Evolutionary conservation across 2,329 filamentous ascomycete species (phyloP).

Genomic region (Xylogone sp.): DNA sequence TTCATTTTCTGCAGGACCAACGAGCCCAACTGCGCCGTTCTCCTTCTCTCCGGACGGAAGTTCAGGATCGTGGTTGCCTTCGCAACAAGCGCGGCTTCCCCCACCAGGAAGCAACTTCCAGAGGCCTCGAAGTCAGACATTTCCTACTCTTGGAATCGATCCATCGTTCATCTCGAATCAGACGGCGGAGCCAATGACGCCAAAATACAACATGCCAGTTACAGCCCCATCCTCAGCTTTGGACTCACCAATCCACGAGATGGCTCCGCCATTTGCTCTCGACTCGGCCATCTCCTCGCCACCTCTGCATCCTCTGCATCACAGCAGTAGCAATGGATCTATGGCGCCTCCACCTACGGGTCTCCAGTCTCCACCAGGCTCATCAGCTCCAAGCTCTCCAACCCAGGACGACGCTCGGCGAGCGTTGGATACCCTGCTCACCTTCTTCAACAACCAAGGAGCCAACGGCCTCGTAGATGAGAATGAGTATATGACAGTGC

Average conservation of each 20-base stretch:
- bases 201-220: slow-evolving; percentile 41
- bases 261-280: slow-evolving; percentile 30
- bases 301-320: slow-evolving; percentile 45
- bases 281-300: slow-evolving; percentile 36
- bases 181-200: slow-evolving; percentile 49
- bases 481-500: slow-evolving; percentile 71
- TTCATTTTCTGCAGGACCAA: slow-evolving; percentile 66
- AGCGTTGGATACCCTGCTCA: slow-evolving; percentile 77
- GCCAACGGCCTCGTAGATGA: slow-evolving; percentile 66
- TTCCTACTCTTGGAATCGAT: slow-evolving; percentile 67
- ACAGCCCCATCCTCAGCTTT: slow-evolving; percentile 38
- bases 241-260: slow-evolving; percentile 47
- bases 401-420: slow-evolving; percentile 82
- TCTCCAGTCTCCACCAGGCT: slow-evolving; percentile 42
- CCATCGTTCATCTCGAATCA: slow-evolving; percentile 47
- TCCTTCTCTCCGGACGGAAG: slow-evolving; percentile 72
- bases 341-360: slow-evolving; percentile 36
- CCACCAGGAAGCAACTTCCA: slow-evolving; percentile 48
- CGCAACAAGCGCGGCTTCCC: slow-evolving; percentile 44
- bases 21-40: slow-evolving; percentile 73
- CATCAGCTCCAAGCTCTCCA: slow-evolving; percentile 57
- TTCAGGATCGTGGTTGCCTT: slow-evolving; percentile 60
- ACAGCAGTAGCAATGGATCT: slow-evolving; percentile 48
- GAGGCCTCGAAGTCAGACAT: slow-evolving; percentile 82
- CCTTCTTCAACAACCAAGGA: slow-evolving; percentile 67